Conservation (phyloP, 2,329 filamentous ascomycete genomes). For the Domatiomyces catenatus region DNA sequence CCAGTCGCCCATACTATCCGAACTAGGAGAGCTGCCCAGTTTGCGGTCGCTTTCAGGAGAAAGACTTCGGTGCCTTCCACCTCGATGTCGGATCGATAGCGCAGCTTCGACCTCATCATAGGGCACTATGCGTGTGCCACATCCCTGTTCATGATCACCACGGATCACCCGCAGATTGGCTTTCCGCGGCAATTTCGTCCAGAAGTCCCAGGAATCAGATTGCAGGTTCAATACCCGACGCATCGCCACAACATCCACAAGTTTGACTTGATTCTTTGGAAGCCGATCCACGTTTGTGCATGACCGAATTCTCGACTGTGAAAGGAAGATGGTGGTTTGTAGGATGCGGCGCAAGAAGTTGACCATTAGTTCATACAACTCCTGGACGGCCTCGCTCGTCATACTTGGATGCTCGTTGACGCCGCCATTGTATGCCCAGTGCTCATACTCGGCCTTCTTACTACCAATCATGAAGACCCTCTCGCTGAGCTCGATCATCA, state of each 20-base stretch:
- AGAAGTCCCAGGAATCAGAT: conserved; percentile 31
- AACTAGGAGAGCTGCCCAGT: not conserved
- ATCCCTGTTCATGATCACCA: conserved; percentile 9
- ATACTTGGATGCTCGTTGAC: conserved; percentile 47
- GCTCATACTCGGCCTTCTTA: conserved; percentile 41
- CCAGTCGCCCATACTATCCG: not conserved
- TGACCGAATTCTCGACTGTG: conserved; percentile 51
- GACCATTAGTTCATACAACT: conserved; percentile 54
- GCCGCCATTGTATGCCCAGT: conserved; percentile 49
- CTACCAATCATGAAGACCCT: conserved; percentile 60
- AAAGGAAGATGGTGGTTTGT: conserved; percentile 52
- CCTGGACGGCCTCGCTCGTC: conserved; percentile 57
- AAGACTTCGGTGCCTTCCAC: not conserved
- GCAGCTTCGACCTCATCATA: conserved; percentile 16
- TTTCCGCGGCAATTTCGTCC: conserved; percentile 37
- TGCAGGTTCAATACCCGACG: not conserved
- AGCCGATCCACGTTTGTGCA: conserved; percentile 18
- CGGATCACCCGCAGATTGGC: conserved; percentile 34
- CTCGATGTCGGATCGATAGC: conserved; percentile 7
- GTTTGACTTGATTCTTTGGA: conserved; percentile 20
- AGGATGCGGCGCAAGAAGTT: conserved; percentile 57
- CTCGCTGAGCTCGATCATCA: conserved; percentile 50
- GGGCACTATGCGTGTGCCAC: conserved; percentile 2
- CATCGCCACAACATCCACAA: conserved; percentile 31
- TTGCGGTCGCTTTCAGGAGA: not conserved